A percentile compares a stretch with the other conserved stretches of the same genome.
Evolutionary conservation across 208 protist species (phyloP).

Genomic region (Entamoeba invadens): DNA sequence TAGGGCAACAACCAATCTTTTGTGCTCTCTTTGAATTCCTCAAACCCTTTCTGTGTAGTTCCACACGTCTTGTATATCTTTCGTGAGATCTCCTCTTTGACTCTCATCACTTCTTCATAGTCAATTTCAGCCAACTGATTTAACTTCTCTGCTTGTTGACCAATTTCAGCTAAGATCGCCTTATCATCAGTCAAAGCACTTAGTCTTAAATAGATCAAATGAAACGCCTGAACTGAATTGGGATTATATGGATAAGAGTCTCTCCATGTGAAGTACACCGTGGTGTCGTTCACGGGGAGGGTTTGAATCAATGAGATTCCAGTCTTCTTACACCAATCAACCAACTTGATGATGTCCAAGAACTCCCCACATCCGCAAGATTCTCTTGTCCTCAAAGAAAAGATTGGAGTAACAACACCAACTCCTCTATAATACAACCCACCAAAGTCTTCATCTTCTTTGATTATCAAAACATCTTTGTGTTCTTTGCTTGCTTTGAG

Average conservation of each 20-base stretch:
- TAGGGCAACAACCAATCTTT: not conserved
- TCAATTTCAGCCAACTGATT: constrained; percentile 14
- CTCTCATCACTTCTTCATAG: constrained; percentile 29
- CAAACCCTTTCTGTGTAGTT: not conserved
- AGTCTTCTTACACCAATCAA: constrained; percentile 27
- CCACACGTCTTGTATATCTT: not conserved
- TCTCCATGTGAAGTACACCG: constrained; percentile 23
- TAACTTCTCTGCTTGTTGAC: not conserved
- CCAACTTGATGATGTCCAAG: constrained; percentile 36
- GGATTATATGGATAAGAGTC: constrained; percentile 54
- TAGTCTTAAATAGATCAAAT: constrained; percentile 54
- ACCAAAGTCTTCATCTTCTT: not conserved
- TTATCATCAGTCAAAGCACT: constrained; percentile 16
- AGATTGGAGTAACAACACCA: constrained; percentile 49
- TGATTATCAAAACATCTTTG: not conserved
- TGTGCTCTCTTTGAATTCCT: not conserved
- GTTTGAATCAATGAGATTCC: constrained; percentile 47
- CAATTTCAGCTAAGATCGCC: constrained; percentile 5
- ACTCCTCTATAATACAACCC: not conserved
- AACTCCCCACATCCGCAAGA: constrained; percentile 55
- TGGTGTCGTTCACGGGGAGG: constrained; percentile 54
- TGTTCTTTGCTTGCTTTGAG: too few species aligned
- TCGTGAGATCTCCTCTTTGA: not conserved
- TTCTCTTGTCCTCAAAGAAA: constrained; percentile 43
- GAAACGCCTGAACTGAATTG: constrained; percentile 49